Conservation (phyloP, 176 grass and related monocot species). For the Carex kokanica region DNA sequence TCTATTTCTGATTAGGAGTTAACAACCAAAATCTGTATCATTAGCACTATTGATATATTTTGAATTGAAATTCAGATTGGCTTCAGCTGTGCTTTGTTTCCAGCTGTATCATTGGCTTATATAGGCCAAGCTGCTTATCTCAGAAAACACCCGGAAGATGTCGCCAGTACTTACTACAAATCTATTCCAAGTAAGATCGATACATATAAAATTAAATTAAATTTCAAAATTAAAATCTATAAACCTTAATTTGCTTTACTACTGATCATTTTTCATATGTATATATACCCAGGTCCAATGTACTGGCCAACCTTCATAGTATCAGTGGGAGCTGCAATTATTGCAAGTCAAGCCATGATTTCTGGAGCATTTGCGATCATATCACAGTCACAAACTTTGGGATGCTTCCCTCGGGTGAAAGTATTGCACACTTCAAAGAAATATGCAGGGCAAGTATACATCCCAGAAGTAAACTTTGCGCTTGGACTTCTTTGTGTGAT, state of each 20-base stretch:
- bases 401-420: conserved; percentile 57
- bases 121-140: conserved; percentile 67
- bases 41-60: neutral
- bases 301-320: conserved; percentile 66
- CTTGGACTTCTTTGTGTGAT: conserved; percentile 44
- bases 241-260: neutral
- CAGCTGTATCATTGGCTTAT: conserved; percentile 49
- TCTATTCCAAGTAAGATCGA: conserved; percentile 45
- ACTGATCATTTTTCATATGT: neutral
- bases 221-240: neutral
- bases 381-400: conserved; percentile 46
- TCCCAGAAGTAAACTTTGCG: conserved; percentile 59
- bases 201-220: neutral
- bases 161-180: conserved; percentile 49
- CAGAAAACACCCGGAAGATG: conserved; percentile 26
- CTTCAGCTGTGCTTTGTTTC: conserved; percentile 41
- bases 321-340: conserved; percentile 49
- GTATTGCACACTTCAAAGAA: conserved; percentile 61
- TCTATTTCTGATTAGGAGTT: neutral
- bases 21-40: neutral
- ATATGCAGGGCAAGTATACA: conserved; percentile 69
- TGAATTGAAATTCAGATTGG: conserved; percentile 40
- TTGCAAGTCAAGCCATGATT: conserved; percentile 70
- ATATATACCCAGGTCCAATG: conserved; percentile 32
- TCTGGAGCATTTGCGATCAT: conserved; percentile 60